A percentile compares a stretch with the other conserved stretches of the same genome.
Conservation (phyloP, 1,284 basidiomycete species). For the Ustilago vetiveriae region DNA sequence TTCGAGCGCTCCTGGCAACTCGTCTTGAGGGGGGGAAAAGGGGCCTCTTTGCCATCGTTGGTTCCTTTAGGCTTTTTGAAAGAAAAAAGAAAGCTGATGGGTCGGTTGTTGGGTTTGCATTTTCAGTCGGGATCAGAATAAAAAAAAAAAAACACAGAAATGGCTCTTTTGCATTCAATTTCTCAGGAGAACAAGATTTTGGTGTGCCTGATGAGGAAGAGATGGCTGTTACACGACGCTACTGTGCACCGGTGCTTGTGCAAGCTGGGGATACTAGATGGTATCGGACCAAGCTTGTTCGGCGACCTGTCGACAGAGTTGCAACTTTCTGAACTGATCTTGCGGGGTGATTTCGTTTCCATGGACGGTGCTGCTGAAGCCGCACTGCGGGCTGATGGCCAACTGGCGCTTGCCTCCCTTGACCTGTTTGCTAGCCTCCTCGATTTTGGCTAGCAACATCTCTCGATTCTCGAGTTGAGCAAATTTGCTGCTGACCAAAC, state of each 20-base stretch:
- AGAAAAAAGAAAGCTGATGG: no score
- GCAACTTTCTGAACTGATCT: conserved; percentile 71
- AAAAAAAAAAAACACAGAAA: no score
- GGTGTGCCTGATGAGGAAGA: no score
- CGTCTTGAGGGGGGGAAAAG: neutral
- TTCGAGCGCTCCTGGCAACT: conserved; percentile 14
- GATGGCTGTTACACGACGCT: no score
- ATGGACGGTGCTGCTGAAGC: conserved; percentile 74
- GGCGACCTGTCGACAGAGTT: conserved; percentile 71
- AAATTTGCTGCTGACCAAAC: conserved; percentile 79
- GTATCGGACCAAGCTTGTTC: conserved; percentile 35
- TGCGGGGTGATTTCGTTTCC: conserved; percentile 70
- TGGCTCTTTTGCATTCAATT: no score
- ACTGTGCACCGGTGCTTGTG: neutral
- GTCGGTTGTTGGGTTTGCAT: no score
- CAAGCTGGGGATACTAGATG: neutral
- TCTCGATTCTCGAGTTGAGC: conserved; percentile 75
- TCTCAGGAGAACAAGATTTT: no score
- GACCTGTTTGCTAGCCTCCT: conserved; percentile 75
- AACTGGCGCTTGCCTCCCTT: conserved; percentile 71
- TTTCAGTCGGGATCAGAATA: no score
- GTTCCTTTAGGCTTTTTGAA: no score
- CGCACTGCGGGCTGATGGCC: conserved; percentile 78
- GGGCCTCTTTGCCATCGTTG: no score
- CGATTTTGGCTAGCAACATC: conserved; percentile 73